Conservation (phyloP, 2,329 filamentous ascomycete genomes). For the Colletotrichum graminicola region DNA sequence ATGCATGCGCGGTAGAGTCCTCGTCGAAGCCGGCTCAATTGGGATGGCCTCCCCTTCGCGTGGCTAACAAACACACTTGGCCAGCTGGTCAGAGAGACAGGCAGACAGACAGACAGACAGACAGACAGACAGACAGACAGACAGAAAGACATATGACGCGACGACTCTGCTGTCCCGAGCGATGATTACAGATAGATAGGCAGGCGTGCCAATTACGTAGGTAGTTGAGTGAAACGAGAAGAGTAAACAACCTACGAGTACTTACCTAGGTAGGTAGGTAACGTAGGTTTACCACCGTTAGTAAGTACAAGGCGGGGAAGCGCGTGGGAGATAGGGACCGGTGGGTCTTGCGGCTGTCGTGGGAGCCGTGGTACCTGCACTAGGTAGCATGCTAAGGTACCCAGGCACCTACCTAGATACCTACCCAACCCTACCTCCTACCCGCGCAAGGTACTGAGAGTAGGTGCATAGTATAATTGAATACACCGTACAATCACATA, state of each 20-base stretch:
- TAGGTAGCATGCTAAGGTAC: neutral
- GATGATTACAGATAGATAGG: neutral
- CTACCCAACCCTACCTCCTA: too few species aligned
- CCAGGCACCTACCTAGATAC: too few species aligned
- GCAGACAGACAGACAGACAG: too few species aligned
- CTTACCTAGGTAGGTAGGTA: neutral
- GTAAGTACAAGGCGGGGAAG: neutral
- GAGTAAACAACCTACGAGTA: neutral
- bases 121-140: too few species aligned
- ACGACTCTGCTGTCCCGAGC: neutral
- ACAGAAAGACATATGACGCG: too few species aligned
- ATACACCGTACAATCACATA: neutral
- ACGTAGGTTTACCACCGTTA: neutral
- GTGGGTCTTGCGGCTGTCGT: neutral
- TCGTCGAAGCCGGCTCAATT: neutral
- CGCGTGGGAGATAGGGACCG: neutral
- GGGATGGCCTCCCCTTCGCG: too few species aligned
- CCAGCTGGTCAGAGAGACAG: neutral
- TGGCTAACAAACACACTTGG: neutral
- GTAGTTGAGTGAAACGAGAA: neutral
- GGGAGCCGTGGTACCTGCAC: neutral
- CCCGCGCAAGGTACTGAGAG: too few species aligned
- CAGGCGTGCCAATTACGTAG: too few species aligned
- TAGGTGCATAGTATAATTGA: neutral
- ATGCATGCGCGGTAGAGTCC: neutral